Evolutionary conservation across 495 filamentous ascomycete species (phyloP).

Genomic region (Trichoderma parareesei): DNA sequence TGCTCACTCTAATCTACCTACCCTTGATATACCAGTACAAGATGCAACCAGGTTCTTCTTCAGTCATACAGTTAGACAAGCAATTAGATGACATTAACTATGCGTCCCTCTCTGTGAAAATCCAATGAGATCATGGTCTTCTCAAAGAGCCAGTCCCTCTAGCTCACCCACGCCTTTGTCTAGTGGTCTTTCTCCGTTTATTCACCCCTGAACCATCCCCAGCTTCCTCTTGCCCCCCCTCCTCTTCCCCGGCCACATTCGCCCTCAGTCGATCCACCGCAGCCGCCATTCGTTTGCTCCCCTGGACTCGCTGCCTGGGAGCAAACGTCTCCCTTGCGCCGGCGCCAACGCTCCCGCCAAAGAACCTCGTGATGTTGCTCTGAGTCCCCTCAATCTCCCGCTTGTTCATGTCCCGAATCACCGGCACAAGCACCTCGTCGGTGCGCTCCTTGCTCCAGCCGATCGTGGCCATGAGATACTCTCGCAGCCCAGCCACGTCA

Average conservation of each 20-base stretch:
- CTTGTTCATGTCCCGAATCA: constrained; percentile 88
- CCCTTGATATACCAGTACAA: no score
- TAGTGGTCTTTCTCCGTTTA: constrained; percentile 17
- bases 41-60: no score
- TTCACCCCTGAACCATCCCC: constrained; percentile 18
- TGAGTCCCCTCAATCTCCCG: constrained; percentile 84
- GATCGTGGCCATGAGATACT: constrained; percentile 85
- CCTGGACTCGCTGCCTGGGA: constrained; percentile 56
- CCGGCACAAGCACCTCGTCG: constrained; percentile 89
- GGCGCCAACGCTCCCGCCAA: constrained; percentile 39
- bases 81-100: background rate
- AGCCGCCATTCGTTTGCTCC: constrained; percentile 74
- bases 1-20: background rate
- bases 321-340: constrained; percentile 61
- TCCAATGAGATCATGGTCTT: background rate
- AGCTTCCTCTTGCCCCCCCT: background rate
- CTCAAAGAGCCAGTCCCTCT: background rate
- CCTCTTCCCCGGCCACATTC: constrained; percentile 20
- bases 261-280: constrained; percentile 61
- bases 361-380: constrained; percentile 89
- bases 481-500: constrained; percentile 76
- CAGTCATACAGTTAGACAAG: background rate
- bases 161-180: background rate
- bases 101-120: background rate
- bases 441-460: constrained; percentile 88